Base-by-base conservation (phyloP, 768 basidiomycete species). In the Coprinopsis sp. region DNA sequence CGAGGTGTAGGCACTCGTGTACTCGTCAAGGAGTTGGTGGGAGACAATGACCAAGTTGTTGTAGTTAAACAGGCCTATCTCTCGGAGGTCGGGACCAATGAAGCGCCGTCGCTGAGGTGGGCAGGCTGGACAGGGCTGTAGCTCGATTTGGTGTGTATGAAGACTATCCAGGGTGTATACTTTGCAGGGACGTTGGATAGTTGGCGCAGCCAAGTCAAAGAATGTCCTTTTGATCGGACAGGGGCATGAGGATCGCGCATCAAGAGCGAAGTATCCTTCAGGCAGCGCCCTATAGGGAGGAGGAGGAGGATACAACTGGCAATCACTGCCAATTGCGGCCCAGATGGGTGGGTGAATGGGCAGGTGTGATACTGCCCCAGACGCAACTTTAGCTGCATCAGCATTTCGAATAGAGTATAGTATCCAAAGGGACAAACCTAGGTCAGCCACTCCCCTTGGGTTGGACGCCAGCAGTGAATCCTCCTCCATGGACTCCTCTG, bases 11-110 rank as follows among this genome's bases (percentile, higher is more conserved):
- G 51, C 49, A 22, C 50, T 56, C 1, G 64, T 67, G 37, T 66
- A 70, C 29, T 64, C 62, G 23, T 70, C 59, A 3, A 70, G 51
- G 3, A 69, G 49, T 12, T 65, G 57, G 34, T 68, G 64, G 2
- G 65, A 50, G 41, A 68, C 58, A 3, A 68, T 28, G 3, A 50
- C 38, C 2, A 33, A 42, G 50, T 68, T 67, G 33, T 70, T 67
- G 29, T 54, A 58, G 47, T 70, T 70, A 49, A 70, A 66, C 1
- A 69, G 8, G 1, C 66, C 65, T 8, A 54, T 11, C 2, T 54
- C 42, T 6, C 47, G 16, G 8, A 54, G 51, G 24, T 70, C 66
- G 2, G 65, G 64, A 4, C 66, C 64, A 36, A 69, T 60, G 24
- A 44, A 61, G 3, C 57, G 43, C 2, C 52, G 38, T 4, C 36